Evolutionary conservation across 345 rosid genomes (phyloP), one percentile per base, ranked within the genome.

Genomic region (Camelina laxa): DNA sequence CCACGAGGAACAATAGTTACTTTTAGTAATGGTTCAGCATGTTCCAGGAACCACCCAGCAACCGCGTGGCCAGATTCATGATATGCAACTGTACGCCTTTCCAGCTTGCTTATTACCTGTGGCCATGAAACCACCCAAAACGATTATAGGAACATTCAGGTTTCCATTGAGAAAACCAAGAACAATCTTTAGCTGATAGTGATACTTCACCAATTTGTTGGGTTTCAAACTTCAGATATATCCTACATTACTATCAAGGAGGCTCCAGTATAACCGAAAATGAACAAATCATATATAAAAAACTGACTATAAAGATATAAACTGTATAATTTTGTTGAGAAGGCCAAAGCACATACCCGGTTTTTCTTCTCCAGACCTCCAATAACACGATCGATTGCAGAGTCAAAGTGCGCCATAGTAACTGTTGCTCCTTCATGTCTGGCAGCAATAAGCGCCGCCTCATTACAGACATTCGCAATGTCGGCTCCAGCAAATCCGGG

Each of bases 401-500:
- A 78, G 83, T 91, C 98, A 80, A 94, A 91, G 77, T 94, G 95
- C 3, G 90, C 87, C 97, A 91, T 87, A 3, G 85, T 85, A 60
- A 91, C 88, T 70, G 73, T 80, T 14, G 67, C 63, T 35, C 71
- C 73, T 75, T 91, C 96, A 59, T 74, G 71, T 77, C 97, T 88
- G n/a, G 97, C 97, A 14, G 97, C 97, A 75, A 94, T 87, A 61
- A 94, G 76, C 77, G 97, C 98, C 22, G 97, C 98, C 82, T 94
- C 98, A 61, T 94, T 94, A 81, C 93, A 86, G 60, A 94, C 93
- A 82, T 94, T 94, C 11, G 97, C 98, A 76, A 94, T 91, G 81
- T 94, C 98, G 27, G 97, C 97, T 59, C 98, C 98, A 69, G 98
- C 93, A 84, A 94, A 94, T 69, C 97, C 98, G 15, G 98, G 97